Base-by-base conservation (phyloP, 192 early-diverging fungal species). In the Coemansia sp. region DNA sequence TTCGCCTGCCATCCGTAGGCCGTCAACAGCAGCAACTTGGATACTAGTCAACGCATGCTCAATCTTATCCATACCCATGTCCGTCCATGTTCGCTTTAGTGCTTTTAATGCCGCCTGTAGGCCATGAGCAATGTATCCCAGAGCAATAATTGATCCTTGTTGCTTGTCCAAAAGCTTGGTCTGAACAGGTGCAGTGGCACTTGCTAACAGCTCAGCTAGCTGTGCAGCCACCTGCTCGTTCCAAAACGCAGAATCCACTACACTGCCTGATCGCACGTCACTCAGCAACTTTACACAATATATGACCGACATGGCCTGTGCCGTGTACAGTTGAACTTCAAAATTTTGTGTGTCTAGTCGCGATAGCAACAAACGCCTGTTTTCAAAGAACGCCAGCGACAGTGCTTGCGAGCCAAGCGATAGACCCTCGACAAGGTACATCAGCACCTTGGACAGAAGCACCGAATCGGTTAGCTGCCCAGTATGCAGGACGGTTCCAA, bases 131-230 rank as follows among this genome's bases (percentile, higher is more conserved):
- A 94, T 64, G 61, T 84, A 90, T 0, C 93, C 92, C 2, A 93
- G 71, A 0, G 87, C 85, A 19, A 94, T 37, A 1, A 88, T 63
- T 0, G 88, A 60, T 7, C 94, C 93, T 52, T 91, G 85, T 25
- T 84, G 83, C 48, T 71, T 77, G 48, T 93, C 90, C 26, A 87
- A 37, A 1, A 62, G 51, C n/a, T 65, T 71, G 2, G 75, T 63
- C 19, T 59, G 59, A 10, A 36, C 50, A 5, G 65, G 58, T 19
- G 21, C 61, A n/a, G 55, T 28, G 10, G 59, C 51, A 5, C 25
- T 46, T 5, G 46, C 50, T n/a, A 65, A 36, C 23, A 78, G 26
- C 17, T 50, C 53, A n/a, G 2, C 10, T n/a, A 78, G 49, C 20
- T 60, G 52, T 10, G 42, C 15, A 22, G 44, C 59, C 6, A 65